Conservation (phyloP, 2,329 filamentous ascomycete species). For the Hypoxylon sp. region DNA sequence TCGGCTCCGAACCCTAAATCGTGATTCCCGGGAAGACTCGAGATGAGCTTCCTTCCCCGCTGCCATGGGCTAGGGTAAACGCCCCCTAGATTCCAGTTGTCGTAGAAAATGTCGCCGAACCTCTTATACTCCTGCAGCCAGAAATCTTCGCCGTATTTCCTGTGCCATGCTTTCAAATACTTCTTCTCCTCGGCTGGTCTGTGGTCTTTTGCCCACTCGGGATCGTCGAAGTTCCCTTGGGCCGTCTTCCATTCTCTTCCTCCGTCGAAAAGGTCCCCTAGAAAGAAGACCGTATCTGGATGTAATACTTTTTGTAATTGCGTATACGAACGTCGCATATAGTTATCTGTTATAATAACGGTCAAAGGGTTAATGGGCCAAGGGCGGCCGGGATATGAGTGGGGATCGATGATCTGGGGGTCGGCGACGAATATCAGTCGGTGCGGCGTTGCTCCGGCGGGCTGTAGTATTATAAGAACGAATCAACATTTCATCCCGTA, state of each 20-base stretch:
- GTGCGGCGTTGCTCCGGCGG: constrained; percentile 81
- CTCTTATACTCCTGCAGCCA: constrained; percentile 90
- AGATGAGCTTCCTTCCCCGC: constrained; percentile 80
- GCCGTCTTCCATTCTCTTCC: constrained; percentile 92
- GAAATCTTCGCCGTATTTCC: constrained; percentile 81
- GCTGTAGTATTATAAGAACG: constrained; percentile 63
- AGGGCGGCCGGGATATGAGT: constrained; percentile 89
- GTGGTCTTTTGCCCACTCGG: constrained; percentile 66
- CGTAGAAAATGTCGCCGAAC: constrained; percentile 87
- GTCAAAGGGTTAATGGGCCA: constrained; percentile 69
- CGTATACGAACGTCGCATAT: constrained; percentile 85
- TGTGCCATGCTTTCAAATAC: constrained; percentile 74
- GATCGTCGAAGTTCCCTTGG: constrained; percentile 69
- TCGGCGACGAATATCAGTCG: constrained; percentile 88
- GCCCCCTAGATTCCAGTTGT: constrained; percentile 72
- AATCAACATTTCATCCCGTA: constrained; percentile 16
- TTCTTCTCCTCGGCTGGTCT: constrained; percentile 65
- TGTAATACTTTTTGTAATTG: constrained; percentile 79
- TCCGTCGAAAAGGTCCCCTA: constrained; percentile 95
- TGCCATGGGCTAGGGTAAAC: constrained; percentile 68
- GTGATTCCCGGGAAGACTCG: constrained; percentile 92
- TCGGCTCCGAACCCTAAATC: constrained; percentile 91
- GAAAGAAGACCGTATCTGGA: constrained; percentile 90
- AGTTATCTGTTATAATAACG: constrained; percentile 82
- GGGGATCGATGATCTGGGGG: constrained; percentile 91